Evolutionary conservation across 2,329 filamentous ascomycete genomes (phyloP).

Genomic region (Thermochaetoides dissita): DNA sequence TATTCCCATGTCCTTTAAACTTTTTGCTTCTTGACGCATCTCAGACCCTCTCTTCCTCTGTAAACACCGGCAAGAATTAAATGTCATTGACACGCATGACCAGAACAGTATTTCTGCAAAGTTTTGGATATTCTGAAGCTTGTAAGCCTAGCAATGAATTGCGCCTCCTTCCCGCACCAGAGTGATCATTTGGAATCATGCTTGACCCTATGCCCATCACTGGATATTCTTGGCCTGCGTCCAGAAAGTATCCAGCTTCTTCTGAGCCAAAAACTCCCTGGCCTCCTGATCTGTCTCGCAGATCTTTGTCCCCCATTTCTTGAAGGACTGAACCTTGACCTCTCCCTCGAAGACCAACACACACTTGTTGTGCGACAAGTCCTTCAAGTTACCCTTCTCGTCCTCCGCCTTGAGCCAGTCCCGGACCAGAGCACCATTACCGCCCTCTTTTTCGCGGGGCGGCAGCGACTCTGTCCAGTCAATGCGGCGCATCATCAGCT

Average conservation of each 20-base stretch:
- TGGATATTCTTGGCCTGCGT: conserved; percentile 57
- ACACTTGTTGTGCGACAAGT: conserved; percentile 71
- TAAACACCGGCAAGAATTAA: no score
- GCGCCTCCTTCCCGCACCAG: no score
- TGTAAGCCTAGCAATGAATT: no score
- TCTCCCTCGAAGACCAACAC: conserved; percentile 83
- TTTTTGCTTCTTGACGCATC: no score
- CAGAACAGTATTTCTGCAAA: no score
- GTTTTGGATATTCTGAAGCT: no score
- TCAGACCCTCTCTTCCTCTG: no score
- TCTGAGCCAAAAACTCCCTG: conserved; percentile 60
- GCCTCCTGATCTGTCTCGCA: conserved; percentile 88
- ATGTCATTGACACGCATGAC: no score
- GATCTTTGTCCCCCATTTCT: conserved; percentile 78
- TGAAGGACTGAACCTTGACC: conserved; percentile 64
- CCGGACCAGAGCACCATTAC: conserved; percentile 41
- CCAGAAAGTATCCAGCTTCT: conserved; percentile 95
- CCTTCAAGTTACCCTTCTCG: conserved; percentile 63
- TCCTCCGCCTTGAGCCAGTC: conserved; percentile 71
- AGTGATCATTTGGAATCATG: no score
- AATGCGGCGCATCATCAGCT: conserved; percentile 84
- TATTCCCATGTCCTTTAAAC: no score
- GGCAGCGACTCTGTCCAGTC: conserved; percentile 85
- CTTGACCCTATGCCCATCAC: not conserved
- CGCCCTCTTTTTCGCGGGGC: conserved; percentile 42